phyloP scores from a whole-genome alignment of 495 filamentous ascomycete genomes.

The Neurospora sp. region DNA sequence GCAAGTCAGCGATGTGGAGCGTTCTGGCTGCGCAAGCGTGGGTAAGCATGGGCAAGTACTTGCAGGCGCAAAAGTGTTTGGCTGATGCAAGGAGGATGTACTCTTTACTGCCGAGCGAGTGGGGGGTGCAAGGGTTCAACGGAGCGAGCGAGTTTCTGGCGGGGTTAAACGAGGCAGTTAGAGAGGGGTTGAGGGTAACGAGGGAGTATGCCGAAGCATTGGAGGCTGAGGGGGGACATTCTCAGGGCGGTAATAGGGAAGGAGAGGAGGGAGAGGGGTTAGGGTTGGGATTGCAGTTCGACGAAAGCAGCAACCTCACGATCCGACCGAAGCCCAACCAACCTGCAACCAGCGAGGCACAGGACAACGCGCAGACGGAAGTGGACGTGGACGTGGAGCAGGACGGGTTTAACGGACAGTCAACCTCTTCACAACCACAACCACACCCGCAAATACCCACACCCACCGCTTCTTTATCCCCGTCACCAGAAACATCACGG shows the following conservation, averaged over 20 bases:
- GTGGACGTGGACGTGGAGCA: neutral
- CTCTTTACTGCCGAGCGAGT: conserved; percentile 43
- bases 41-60: conserved; percentile 58
- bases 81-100: conserved; percentile 64
- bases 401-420: neutral
- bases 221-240: neutral
- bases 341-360: neutral
- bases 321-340: neutral
- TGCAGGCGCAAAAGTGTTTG: conserved; percentile 61
- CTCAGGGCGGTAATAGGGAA: conserved; percentile 20
- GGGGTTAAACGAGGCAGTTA: conserved; percentile 48
- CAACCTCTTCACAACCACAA: neutral
- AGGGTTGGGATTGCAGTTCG: conserved; percentile 35
- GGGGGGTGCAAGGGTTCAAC: conserved; percentile 44
- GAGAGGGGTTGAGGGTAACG: conserved; percentile 35
- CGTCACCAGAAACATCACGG: neutral
- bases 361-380: neutral
- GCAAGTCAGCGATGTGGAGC: conserved; percentile 88
- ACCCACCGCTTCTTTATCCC: neutral
- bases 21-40: conserved; percentile 75
- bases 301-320: conserved; percentile 49
- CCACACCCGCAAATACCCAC: neutral
- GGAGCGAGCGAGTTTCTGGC: conserved; percentile 55
- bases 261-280: conserved; percentile 17
- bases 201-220: neutral